Evolutionary conservation across 176 grass and related monocot species (phyloP).

Genomic region (Ananas comosus): DNA sequence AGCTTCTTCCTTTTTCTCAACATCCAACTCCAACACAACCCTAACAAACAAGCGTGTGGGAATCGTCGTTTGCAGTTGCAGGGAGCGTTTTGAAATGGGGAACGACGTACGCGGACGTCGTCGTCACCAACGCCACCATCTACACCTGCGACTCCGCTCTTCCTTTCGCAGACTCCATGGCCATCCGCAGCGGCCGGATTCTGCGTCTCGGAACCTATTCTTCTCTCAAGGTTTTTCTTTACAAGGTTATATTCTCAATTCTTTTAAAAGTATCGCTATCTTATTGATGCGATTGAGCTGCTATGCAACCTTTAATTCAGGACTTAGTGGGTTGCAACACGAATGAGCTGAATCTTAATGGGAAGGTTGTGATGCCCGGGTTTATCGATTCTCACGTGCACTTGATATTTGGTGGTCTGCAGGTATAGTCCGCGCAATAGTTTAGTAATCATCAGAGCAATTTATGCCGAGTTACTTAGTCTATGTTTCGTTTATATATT

Average conservation of each 20-base stretch:
- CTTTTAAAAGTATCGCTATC: too few relatives aligned
- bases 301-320: conserved; percentile 26
- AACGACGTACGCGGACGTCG: conserved; percentile 49
- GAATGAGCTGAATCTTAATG: conserved; percentile 48
- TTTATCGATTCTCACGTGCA: conserved; percentile 96
- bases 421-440: conserved; percentile 19
- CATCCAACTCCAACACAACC: not conserved
- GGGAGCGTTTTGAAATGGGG: conserved; percentile 30
- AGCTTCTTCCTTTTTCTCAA: not conserved
- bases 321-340: conserved; percentile 40
- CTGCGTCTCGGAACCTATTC: conserved; percentile 59
- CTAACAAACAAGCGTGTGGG: not conserved
- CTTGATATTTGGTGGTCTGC: conserved; percentile 58
- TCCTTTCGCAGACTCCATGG: conserved; percentile 78
- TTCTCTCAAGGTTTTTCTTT: conserved; percentile 36
- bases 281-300: not conserved
- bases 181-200: conserved; percentile 56
- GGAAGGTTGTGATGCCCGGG: conserved; percentile 71
- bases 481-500: too few relatives aligned
- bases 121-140: conserved; percentile 84
- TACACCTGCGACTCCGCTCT: conserved; percentile 66
- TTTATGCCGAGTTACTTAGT: too few relatives aligned
- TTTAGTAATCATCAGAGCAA: too few relatives aligned
- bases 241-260: too few relatives aligned
- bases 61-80: not conserved